Base-by-base conservation (phyloP, 2,329 filamentous ascomycete species). In the Coleophoma cylindrospora region DNA sequence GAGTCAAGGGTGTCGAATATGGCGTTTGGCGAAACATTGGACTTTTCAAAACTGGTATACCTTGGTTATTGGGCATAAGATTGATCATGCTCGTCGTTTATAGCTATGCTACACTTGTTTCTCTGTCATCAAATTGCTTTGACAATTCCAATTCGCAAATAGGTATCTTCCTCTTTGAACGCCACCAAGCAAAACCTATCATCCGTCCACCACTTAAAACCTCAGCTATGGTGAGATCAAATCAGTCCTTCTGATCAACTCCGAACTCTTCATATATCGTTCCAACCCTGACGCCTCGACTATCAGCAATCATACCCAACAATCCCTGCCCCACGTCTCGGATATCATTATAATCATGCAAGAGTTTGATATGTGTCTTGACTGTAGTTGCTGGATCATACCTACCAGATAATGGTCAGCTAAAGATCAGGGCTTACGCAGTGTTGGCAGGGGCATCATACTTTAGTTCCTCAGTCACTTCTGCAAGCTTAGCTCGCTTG, bases 271-370 rank as follows among this genome's bases (percentile, higher is more conserved):
- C 61, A 58, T 66, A 66, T 19, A 66, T 48, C n/a, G 64, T 61
- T 8, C 61, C 56, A 43, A 66, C 57, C 45, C 64, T 54, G 41
- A 80, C 72, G 9, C 81, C 82, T 40, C 81, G 69, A 53, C 76
- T 73, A 51, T 89, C 84, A 4, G 85, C 84, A 63, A 88, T 80
- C 58, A 88, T 66, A 0, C 82, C 83, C 67, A 87, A 75, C 32
- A 89, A 61, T 0, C 83, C 84, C 60, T 83, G 77, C 0, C 79
- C 84, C 8, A 86, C 71, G 64, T 89, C 85, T 54, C 83, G 81
- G 58, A 87, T 80, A 64, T 87, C 84, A 59, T 89, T 89, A 67
- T 88, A 89, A 50, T 79, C 71, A 56, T 87, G 83, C 33, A 89
- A 70, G 4, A 84, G 70, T 51, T 74, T 74, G 60, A 88, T 88